Percentiles rank a stretch among this genome's conserved stretches.
Conservation (phyloP, 2,329 filamentous ascomycete species). For the Mariannaea sp. region DNA sequence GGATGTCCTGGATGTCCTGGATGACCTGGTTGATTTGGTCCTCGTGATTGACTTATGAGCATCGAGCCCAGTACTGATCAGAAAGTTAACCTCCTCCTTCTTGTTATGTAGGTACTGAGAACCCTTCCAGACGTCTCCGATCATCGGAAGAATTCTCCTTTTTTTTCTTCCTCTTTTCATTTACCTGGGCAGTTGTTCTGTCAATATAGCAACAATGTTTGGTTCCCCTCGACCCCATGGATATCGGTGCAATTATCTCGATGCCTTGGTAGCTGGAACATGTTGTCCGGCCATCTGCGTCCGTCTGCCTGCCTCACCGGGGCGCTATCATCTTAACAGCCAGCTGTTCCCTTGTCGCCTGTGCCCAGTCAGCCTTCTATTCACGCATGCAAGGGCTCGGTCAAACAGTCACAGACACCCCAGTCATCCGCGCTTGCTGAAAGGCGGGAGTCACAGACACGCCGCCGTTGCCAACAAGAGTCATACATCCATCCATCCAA, state of each 20-base stretch:
- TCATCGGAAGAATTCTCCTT: too few species aligned
- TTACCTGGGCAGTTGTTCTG: too few species aligned
- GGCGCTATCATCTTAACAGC: not conserved
- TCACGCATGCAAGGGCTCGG: not conserved
- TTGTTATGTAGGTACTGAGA: too few species aligned
- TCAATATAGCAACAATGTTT: too few species aligned
- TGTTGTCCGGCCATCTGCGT: not conserved
- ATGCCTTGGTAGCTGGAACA: not conserved
- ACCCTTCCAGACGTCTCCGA: too few species aligned
- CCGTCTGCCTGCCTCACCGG: constrained; percentile 7
- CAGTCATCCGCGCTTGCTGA: not conserved
- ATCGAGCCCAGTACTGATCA: too few species aligned
- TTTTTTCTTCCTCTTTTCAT: too few species aligned
- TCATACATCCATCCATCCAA: not conserved
- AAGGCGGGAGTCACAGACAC: not conserved
- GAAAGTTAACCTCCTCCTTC: too few species aligned
- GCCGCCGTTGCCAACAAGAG: not conserved
- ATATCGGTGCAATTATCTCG: too few species aligned
- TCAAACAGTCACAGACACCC: constrained; percentile 2
- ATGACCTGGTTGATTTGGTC: not conserved
- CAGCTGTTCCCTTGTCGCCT: too few species aligned
- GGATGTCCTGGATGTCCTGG: not conserved
- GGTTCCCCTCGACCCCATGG: too few species aligned
- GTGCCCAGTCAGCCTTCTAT: not conserved
- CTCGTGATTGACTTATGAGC: not conserved